Evolutionary conservation across 108 stramenopile genomes (phyloP).

Genomic region (Skeletonema grethae): DNA sequence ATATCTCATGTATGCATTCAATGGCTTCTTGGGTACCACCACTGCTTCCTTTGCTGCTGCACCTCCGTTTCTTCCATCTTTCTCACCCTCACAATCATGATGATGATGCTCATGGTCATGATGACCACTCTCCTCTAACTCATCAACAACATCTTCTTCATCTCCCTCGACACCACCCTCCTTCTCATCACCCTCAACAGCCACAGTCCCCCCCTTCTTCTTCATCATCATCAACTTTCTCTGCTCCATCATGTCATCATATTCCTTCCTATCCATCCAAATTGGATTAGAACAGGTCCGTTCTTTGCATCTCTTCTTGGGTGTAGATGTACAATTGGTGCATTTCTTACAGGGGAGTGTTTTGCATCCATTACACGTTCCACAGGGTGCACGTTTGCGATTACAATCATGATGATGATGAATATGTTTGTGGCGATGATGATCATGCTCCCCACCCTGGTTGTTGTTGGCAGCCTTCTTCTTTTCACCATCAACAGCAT

Average conservation of each 20-base stretch:
- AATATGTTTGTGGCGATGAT: background rate
- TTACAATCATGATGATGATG: background rate
- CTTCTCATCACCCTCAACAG: background rate
- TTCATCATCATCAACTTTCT: background rate
- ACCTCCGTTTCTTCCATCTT: background rate
- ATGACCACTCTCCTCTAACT: background rate
- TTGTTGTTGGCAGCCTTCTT: too few relatives aligned
- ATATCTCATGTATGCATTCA: slow-evolving; percentile 1
- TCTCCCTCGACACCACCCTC: background rate
- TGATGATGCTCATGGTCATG: background rate
- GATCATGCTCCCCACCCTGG: background rate
- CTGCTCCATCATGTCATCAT: background rate
- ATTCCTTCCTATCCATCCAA: slow-evolving; percentile 6
- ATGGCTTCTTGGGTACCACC: background rate
- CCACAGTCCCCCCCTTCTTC: background rate
- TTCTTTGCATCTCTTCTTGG: slow-evolving; percentile 1
- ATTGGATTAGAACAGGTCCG: background rate
- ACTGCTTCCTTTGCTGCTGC: background rate
- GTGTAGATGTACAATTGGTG: background rate
- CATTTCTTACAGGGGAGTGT: background rate
- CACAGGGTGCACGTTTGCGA: slow-evolving; percentile 1
- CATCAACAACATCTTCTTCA: background rate
- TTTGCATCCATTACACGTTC: background rate
- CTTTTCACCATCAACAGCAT: too few relatives aligned
- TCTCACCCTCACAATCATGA: background rate